phyloP scores from a whole-genome alignment of 192 early-diverging fungal genomes.

The Gamsiella multidivaricata region DNA sequence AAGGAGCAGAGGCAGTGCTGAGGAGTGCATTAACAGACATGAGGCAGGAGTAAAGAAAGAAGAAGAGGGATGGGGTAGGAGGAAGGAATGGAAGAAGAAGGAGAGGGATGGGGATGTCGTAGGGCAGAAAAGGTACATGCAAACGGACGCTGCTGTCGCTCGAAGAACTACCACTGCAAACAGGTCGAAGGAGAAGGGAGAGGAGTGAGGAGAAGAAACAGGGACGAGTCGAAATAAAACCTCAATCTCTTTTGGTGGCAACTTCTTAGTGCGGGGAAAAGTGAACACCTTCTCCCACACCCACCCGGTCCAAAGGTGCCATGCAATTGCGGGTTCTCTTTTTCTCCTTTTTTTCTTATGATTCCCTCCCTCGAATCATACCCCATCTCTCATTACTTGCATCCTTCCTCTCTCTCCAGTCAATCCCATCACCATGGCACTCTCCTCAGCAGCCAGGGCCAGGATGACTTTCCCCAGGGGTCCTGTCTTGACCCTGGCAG shows the following conservation, averaged over 20 bases:
- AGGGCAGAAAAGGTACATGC: neutral
- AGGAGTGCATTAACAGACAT: neutral
- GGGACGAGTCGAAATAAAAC: no score
- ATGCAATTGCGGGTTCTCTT: conserved; percentile 1
- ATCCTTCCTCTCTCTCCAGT: neutral
- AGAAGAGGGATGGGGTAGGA: no score
- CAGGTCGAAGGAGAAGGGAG: no score
- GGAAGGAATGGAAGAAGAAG: neutral
- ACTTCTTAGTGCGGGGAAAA: no score
- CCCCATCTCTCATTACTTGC: neutral
- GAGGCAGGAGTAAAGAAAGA: neutral
- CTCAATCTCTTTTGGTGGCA: no score
- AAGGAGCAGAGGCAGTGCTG: neutral
- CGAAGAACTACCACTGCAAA: no score
- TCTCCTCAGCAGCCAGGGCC: neutral
- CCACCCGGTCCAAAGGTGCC: no score
- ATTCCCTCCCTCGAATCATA: no score
- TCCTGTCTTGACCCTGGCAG: neutral
- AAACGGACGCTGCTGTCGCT: no score
- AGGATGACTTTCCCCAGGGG: neutral
- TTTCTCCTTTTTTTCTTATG: neutral
- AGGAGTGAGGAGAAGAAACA: neutral
- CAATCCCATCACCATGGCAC: conserved; percentile 5
- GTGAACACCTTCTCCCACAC: no score
- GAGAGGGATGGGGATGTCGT: neutral